Evolutionary conservation across 2,329 filamentous ascomycete genomes (phyloP), one percentile per base, ranked within the genome.

Genomic region (Ceratocystis cubensis): DNA sequence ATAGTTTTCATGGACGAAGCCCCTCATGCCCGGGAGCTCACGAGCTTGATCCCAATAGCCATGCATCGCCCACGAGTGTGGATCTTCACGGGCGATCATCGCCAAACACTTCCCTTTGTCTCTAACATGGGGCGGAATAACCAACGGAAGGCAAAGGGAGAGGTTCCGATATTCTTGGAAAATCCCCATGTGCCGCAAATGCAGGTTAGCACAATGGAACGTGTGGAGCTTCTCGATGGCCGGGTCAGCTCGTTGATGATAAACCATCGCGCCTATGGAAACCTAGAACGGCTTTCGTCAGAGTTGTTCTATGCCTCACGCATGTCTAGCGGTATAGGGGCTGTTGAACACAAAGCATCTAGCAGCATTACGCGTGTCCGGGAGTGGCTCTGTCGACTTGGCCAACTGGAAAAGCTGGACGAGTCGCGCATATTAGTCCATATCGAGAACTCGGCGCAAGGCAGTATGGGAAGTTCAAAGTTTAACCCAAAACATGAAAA

Each of bases 1-100:
- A 86, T 96, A 69, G 84, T 94, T 0, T 92, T 96, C 72, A 89
- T 95, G 69, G 91, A 92, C 56, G 90, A 95, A 73, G 76, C 77
- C 0, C 76, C 78, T 0, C 78, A 81, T 57, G 77, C 77, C 0
- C 71, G 78, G 17, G 79, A 81, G 69, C 71, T 80, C 0, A 79
- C 78, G 0, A 77, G 76, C 0, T 70, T 81, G 20, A 79, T 81
- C 1, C 73, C 78, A 0, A 71, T 81, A 22, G 78, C 78, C 0
- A 76, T 75, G 33, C 80, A 76, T 61, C 72, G 74, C 1, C 78
- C 78, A 0, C 68, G 74, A 1, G 75, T 73, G 0, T 80, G 78
- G 77, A 76, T 81, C 1, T 75, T 79, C 59, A 77, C 77, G 0
- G 79, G 79, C 1, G 79, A 79, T 46, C 75, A 77, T n/a, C 74